Evolutionary conservation across 202 grass and related monocot species (phyloP), one percentile per base, ranked within the genome.

Genomic region (Panicum hallii): DNA sequence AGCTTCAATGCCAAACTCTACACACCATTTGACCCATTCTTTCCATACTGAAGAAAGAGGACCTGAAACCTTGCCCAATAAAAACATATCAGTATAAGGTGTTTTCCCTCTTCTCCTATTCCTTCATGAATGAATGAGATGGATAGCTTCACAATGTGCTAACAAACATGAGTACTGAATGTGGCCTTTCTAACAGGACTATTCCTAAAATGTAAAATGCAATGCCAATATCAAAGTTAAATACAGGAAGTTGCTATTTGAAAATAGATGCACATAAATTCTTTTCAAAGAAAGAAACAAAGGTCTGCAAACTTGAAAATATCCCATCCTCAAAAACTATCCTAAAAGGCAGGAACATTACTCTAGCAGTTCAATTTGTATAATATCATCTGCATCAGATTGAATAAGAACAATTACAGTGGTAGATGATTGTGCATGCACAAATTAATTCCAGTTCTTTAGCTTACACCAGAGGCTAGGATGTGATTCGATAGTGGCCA

Each of bases 1-100:
- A 74, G 95, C 85, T 87, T 98, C 95, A 83, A 98, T 98, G 63
- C 95, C 95, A 91, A 98, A 98, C 26, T 98, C 93, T 45, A 98
- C 89, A 89, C 93, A 98, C 93, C 95, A 98, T 93, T 91, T 98
- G 66, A 98, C 87, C 93, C 95, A 98, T 90, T 93, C 93, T 92
- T 98, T 98, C 95, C 95, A 98, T 73, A 98, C 88, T 77, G 95
- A 98, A 86, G 95, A 95, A 69, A 98, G 89, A 89, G 91, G 95
- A 91, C 95, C 95, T 95, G 81, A 81, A 89, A 90, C 68, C 57
- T 88, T 85, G 81, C 40, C 69, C 76, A 84, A 91, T 78, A 86
- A 82, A 78, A 87, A 11, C 19, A 57, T 69, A 69, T 88, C 77
- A 89, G 67, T 38, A 79, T 83, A 74, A 72, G 7, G 43, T 62